Percentiles rank a stretch among this genome's conserved stretches.
phyloP scores from a whole-genome alignment of 169 alveolate genomes.

The Cryptosporidium bovis region DNA sequence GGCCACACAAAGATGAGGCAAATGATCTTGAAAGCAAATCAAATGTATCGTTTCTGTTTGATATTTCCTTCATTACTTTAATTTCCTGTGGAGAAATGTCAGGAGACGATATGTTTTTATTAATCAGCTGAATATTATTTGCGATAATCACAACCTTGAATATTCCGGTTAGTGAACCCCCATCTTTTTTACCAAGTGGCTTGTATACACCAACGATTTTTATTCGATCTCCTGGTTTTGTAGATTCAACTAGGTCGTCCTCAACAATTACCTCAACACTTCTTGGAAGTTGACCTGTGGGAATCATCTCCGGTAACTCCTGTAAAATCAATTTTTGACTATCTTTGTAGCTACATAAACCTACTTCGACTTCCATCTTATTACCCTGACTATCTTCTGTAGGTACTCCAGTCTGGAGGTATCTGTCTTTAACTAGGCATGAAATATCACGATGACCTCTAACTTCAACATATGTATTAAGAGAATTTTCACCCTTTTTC shows the following conservation, averaged over 20 bases:
- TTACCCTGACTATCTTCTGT: constrained; percentile 86
- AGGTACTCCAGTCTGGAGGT: constrained; percentile 81
- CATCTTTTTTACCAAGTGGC: constrained; percentile 85
- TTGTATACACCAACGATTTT: constrained; percentile 95
- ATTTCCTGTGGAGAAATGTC: constrained; percentile 84
- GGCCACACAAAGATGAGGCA: constrained; percentile 98
- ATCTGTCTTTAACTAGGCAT: constrained; percentile 67
- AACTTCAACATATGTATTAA: constrained; percentile 70
- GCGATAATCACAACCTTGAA: constrained; percentile 93
- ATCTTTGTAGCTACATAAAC: constrained; percentile 93
- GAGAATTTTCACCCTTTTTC: constrained; percentile 76
- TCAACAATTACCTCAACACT: constrained; percentile 93
- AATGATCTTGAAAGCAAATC: constrained; percentile 92
- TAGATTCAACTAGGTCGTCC: constrained; percentile 92
- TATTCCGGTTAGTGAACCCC: constrained; percentile 86
- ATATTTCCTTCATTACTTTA: constrained; percentile 82
- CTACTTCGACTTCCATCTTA: constrained; percentile 90
- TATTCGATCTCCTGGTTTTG: constrained; percentile 96
- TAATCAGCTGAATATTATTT: constrained; percentile 85
- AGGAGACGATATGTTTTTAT: constrained; percentile 80
- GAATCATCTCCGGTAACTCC: constrained; percentile 98
- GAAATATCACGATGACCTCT: constrained; percentile 76
- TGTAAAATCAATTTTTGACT: constrained; percentile 92
- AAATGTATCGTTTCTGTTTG: constrained; percentile 87
- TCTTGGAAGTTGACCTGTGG: constrained; percentile 97